Percentiles rank a stretch among this genome's conserved stretches.
These are phyloP conservation scores for Fusarium burgessii DNA, from an alignment of 2,329 filamentous ascomycete genomes.

Conservation along the genomic window DNA sequence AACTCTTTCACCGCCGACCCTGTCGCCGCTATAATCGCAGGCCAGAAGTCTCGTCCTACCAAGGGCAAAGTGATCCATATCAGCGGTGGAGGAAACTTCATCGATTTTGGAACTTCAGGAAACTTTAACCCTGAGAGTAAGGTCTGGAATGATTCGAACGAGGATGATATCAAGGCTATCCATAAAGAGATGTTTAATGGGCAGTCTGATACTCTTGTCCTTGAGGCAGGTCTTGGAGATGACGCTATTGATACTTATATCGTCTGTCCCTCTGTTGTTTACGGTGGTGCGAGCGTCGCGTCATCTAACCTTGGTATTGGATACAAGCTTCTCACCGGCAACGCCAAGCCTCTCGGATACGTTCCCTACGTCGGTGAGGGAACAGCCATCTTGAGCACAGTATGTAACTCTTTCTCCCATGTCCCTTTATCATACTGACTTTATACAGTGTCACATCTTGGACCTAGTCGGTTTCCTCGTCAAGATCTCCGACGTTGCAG, in stretches of 20 bases:
- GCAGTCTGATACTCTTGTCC: neutral
- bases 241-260: conserved; percentile 2
- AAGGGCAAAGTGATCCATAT: conserved; percentile 3
- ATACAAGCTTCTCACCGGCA: neutral
- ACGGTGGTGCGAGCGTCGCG: neutral
- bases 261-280: conserved; percentile 1
- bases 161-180: conserved; percentile 10
- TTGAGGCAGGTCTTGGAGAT: conserved; percentile 7
- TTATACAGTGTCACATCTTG: neutral
- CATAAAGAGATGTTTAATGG: conserved; percentile 26
- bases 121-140: conserved; percentile 7
- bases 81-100: conserved; percentile 12
- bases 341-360: conserved; percentile 4
- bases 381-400: conserved; percentile 5
- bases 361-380: conserved; percentile 13
- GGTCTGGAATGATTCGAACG: conserved; percentile 16
- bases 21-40: conserved; percentile 7
- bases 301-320: neutral
- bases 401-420: neutral
- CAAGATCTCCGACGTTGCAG: neutral
- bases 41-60: neutral
- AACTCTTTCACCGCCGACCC: conserved; percentile 3
- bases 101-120: conserved; percentile 15
- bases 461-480: conserved; percentile 8
- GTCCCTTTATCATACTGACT: neutral